phyloP scores from a whole-genome alignment of 805 yeast genomes.

The Maudiozyma saulgeensis region DNA sequence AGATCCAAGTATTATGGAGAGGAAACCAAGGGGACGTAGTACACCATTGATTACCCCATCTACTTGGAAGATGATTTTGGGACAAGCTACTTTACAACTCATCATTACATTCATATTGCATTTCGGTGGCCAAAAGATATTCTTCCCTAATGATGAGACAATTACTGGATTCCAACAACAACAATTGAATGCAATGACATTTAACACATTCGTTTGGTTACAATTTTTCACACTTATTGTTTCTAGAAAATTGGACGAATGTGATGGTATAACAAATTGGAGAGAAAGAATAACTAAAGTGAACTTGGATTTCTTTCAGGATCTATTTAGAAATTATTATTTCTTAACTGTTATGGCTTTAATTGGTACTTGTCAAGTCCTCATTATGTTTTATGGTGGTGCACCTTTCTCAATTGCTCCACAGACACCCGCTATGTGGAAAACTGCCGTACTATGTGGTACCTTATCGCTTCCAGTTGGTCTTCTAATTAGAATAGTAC shows the following conservation, averaged over 20 bases:
- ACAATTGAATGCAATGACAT: slow-evolving; percentile 74
- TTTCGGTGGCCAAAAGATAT: slow-evolving; percentile 62
- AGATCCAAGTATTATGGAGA: slow-evolving; percentile 64
- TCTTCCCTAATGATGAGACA: slow-evolving; percentile 31
- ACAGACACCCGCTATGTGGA: slow-evolving; percentile 87
- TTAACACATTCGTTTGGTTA: slow-evolving; percentile 95
- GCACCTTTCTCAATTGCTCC: slow-evolving; percentile 78
- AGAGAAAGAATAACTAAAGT: slow-evolving; percentile 49
- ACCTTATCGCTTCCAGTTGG: slow-evolving; percentile 76
- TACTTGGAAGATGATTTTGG: slow-evolving; percentile 97
- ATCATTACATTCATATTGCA: slow-evolving; percentile 70
- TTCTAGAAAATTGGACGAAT: slow-evolving; percentile 84
- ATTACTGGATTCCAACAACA: slow-evolving; percentile 38
- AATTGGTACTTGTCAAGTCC: slow-evolving; percentile 74
- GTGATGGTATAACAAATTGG: slow-evolving; percentile 52
- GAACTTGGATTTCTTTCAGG: slow-evolving; percentile 75
- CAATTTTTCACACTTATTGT: slow-evolving; percentile 91
- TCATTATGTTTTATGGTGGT: slow-evolving; percentile 96
- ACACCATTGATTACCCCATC: slow-evolving; percentile 76
- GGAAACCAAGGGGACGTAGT: slow-evolving; percentile 75
- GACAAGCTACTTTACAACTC: slow-evolving; percentile 75
- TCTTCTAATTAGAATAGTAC: slow-evolving; percentile 61
- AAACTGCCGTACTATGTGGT: slow-evolving; percentile 75
- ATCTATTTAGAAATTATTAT: slow-evolving; percentile 73
- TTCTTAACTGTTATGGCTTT: slow-evolving; percentile 62